Conservation (phyloP, 169 alveolate species). For the Plasmodium gaboni region DNA sequence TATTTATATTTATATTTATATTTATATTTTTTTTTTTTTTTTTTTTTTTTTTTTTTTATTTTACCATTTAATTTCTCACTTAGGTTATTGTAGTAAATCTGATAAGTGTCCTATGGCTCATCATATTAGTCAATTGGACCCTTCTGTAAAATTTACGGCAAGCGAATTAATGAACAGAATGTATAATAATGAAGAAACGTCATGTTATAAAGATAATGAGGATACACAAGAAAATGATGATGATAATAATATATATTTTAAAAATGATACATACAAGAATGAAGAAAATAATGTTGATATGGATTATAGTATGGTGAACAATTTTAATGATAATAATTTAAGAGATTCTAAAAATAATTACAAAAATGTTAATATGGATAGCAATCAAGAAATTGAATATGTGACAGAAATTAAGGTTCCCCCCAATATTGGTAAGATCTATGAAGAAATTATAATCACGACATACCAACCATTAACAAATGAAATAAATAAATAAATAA, state of each 20-base stretch:
- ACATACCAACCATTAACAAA: too few relatives aligned
- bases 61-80: background rate
- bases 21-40: too few relatives aligned
- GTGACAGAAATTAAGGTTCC: background rate
- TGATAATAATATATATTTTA: conserved; percentile 4
- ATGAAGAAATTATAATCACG: too few relatives aligned
- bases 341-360: conserved; percentile 16
- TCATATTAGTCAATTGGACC: conserved; percentile 53
- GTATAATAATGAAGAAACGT: conserved; percentile 11
- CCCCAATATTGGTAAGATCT: too few relatives aligned
- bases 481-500: background rate
- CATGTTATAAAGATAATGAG: background rate
- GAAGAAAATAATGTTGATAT: conserved; percentile 1
- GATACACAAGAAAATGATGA: background rate
- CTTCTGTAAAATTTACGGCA: conserved; percentile 48
- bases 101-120: conserved; percentile 72
- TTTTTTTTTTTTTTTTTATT: background rate
- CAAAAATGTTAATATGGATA: conserved; percentile 18
- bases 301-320: conserved; percentile 2
- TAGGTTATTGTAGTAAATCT: conserved; percentile 47
- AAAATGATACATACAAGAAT: background rate
- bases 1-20: too few relatives aligned
- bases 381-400: background rate
- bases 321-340: background rate
- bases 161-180: conserved; percentile 50